A percentile compares a stretch with the other conserved stretches of the same genome.
Conservation (phyloP, 1,284 basidiomycete species). For the Cystobasidium sp. region DNA sequence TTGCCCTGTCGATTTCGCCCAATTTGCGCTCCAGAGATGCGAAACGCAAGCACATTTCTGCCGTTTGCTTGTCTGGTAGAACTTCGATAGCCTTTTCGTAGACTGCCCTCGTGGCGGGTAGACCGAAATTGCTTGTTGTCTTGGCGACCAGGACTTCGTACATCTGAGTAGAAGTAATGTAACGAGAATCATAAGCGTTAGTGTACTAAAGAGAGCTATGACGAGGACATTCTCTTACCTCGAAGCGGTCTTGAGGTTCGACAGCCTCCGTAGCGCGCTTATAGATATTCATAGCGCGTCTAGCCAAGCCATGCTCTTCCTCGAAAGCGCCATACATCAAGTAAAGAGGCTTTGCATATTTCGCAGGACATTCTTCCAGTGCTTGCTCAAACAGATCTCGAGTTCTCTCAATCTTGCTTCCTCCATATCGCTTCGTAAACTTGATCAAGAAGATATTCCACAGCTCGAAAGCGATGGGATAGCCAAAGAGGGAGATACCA, state of each 20-base stretch:
- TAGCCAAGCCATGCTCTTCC: slow-evolving; percentile 92
- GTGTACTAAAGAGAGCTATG: background rate
- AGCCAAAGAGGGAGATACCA: slow-evolving; percentile 95
- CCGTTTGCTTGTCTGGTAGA: slow-evolving; percentile 89
- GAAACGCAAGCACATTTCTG: slow-evolving; percentile 97
- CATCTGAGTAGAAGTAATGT: slow-evolving; percentile 67
- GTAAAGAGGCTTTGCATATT: slow-evolving; percentile 92
- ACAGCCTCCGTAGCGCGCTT: slow-evolving; percentile 89
- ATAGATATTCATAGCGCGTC: slow-evolving; percentile 93
- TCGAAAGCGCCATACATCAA: slow-evolving; percentile 94
- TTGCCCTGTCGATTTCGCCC: slow-evolving; percentile 96
- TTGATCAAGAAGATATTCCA: slow-evolving; percentile 96
- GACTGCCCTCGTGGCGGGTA: slow-evolving; percentile 93
- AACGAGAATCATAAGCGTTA: slow-evolving; percentile 5
- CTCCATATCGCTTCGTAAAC: slow-evolving; percentile 95
- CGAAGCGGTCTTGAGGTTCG: slow-evolving; percentile 87
- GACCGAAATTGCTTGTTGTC: slow-evolving; percentile 90
- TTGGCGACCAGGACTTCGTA: slow-evolving; percentile 97
- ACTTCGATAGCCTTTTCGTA: slow-evolving; percentile 95
- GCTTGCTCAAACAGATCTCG: slow-evolving; percentile 98
- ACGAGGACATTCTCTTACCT: slow-evolving; percentile 63
- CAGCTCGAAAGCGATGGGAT: slow-evolving; percentile 96
- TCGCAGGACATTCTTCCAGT: slow-evolving; percentile 90
- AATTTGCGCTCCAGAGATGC: slow-evolving; percentile 95
- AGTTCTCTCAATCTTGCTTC: slow-evolving; percentile 89